Base-by-base conservation (phyloP, 2,329 filamentous ascomycete species). In the Alternaria hordeiaustralica region DNA sequence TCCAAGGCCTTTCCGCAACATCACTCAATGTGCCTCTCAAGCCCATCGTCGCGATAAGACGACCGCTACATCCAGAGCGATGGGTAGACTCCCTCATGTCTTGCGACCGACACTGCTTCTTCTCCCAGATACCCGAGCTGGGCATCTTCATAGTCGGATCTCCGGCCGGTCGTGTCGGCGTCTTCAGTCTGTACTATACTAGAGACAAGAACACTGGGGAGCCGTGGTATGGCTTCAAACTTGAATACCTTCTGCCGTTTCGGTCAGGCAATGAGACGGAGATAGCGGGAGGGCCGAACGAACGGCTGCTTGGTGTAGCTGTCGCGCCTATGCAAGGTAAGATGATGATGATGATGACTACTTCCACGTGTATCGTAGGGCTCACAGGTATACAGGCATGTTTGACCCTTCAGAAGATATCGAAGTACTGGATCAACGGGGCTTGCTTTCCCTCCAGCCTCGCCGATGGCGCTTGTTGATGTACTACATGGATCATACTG, bases 401-500 rank as follows among this genome's bases (percentile, higher is more conserved):
- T 51, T 51, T 18, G 62, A 62, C 51, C n/a, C 10, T 5, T 9
- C 21, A 30, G 15, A n/a, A 6, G 33, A 47, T 8, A 11, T 6
- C 8, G 47, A 26, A 28, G 25, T 9, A 26, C 11, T 6, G 15
- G 54, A 55, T 3, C 33, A 15, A n/a, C 11, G 25, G 18, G 33
- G 26, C 10, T 15, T 36, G 18, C 20, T 7, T 15, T 15, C 28
- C 15, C 20, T 7, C 21, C 28, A 60, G 47, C 26, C 57, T 6
- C 69, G 83, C 66, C 83, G 87, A 61, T 94, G 90, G 84, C 82
- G 90, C 62, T 69, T 95, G 61, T 86, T 95, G 75, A 79, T 94
- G 78, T 89, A 92, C 75, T 94, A 90, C 75, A 85, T 86, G 61
- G 88, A 93, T 77, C 88, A 92, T 71, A 86, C 87, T 2, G 85